Conservation (phyloP, 2,329 filamentous ascomycete genomes). For the Purpureocillium takamizusanense region DNA sequence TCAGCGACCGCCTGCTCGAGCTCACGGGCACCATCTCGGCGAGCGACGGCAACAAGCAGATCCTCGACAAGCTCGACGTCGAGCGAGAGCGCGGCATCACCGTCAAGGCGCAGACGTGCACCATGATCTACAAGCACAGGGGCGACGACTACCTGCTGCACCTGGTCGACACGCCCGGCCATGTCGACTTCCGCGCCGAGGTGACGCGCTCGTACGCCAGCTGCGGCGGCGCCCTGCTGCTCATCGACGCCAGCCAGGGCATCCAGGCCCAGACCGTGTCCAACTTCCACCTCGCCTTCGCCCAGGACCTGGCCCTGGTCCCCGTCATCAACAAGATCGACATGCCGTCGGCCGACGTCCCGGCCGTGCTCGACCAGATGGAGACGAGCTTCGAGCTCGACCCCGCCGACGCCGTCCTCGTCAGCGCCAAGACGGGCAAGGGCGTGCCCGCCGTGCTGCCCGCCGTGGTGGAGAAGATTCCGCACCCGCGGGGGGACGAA, state of each 20-base stretch:
- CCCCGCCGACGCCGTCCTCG: slow-evolving; percentile 56
- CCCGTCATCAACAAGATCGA: slow-evolving; percentile 98
- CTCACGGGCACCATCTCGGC: slow-evolving; percentile 86
- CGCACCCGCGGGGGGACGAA: slow-evolving; percentile 66
- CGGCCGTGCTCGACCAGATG: slow-evolving; percentile 79
- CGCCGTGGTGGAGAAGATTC: slow-evolving; percentile 75
- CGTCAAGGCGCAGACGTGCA: slow-evolving; percentile 97
- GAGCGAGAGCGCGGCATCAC: slow-evolving; percentile 95
- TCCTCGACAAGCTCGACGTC: slow-evolving; percentile 94
- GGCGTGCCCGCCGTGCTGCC: slow-evolving; percentile 81
- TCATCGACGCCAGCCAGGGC: slow-evolving; percentile 94
- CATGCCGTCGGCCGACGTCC: slow-evolving; percentile 79
- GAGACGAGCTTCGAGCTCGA: slow-evolving; percentile 81
- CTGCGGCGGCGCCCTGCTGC: slow-evolving; percentile 82
- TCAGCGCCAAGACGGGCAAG: slow-evolving; percentile 89
- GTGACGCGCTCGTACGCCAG: slow-evolving; percentile 93
- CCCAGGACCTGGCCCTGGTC: slow-evolving; percentile 76
- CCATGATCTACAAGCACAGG: slow-evolving; percentile 86
- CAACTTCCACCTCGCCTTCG: slow-evolving; percentile 96
- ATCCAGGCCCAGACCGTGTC: slow-evolving; percentile 97
- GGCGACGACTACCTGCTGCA: slow-evolving; percentile 88
- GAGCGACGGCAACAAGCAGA: slow-evolving; percentile 79
- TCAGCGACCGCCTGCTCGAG: slow-evolving; percentile 87
- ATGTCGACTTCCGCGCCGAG: slow-evolving; percentile 96
- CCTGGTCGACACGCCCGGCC: slow-evolving; percentile 91